These are phyloP conservation scores for Alternaria solani DNA, from an alignment of 2,329 filamentous ascomycete species.

Conservation along the genomic window DNA sequence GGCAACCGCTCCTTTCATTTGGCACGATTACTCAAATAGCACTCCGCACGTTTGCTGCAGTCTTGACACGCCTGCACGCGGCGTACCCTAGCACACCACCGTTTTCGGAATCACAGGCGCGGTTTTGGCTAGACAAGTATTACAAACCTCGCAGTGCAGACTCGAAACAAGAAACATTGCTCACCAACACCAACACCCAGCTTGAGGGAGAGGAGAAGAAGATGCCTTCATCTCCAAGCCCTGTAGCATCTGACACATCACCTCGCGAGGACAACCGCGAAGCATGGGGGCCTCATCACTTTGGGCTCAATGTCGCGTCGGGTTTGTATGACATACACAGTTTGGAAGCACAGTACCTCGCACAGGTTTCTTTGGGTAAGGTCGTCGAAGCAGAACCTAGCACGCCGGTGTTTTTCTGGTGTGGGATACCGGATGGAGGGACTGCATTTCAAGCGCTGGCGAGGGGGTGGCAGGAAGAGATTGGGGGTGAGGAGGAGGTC, in stretches of 20 bases:
- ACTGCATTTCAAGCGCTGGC: conserved; percentile 3
- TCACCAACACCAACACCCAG: too few relatives aligned
- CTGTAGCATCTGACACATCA: neutral
- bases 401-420: conserved; percentile 2
- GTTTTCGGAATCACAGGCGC: too few relatives aligned
- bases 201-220: too few relatives aligned
- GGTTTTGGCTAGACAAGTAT: too few relatives aligned
- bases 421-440: conserved; percentile 1
- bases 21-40: too few relatives aligned
- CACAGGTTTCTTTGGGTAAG: neutral
- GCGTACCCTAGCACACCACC: too few relatives aligned
- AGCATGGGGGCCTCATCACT: conserved; percentile 12
- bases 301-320: conserved; percentile 13
- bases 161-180: too few relatives aligned
- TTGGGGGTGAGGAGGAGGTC: conserved; percentile 9
- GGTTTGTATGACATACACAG: conserved; percentile 13
- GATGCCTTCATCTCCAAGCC: too few relatives aligned
- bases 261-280: conserved; percentile 6
- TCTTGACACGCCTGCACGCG: too few relatives aligned
- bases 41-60: too few relatives aligned
- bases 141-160: too few relatives aligned
- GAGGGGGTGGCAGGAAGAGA: conserved; percentile 10
- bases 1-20: too few relatives aligned
- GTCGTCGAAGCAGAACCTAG: conserved; percentile 2
- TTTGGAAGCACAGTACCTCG: conserved; percentile 10